Evolutionary conservation across 2,329 filamentous ascomycete genomes (phyloP).

Genomic region (Aaosphaeria pasadenensis): DNA sequence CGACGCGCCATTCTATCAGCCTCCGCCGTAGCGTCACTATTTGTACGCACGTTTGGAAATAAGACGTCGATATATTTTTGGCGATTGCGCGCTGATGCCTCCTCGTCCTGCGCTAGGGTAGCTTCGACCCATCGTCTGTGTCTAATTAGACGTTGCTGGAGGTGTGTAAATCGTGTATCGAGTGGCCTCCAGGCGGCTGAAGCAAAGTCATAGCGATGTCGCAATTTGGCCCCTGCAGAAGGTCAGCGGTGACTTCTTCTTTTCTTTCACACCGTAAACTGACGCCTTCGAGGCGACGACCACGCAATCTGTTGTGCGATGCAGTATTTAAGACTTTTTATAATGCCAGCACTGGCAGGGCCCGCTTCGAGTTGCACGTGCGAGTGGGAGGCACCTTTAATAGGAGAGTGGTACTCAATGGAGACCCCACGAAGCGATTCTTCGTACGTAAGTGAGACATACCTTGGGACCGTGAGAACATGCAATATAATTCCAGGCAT

Average conservation of each 20-base stretch:
- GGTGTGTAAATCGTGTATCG: conserved; percentile 25
- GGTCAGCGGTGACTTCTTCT: conserved; percentile 12
- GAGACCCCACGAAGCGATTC: neutral
- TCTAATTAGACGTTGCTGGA: conserved; percentile 17
- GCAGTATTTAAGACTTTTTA: neutral
- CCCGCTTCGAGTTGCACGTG: too few relatives aligned
- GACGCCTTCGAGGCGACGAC: conserved; percentile 6
- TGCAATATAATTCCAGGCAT: conserved; percentile 20
- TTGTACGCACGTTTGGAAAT: conserved; percentile 6
- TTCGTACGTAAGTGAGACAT: conserved; percentile 13
- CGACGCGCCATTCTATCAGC: conserved; percentile 20
- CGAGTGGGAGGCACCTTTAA: too few relatives aligned
- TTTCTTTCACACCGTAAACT: neutral
- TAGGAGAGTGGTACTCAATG: too few relatives aligned
- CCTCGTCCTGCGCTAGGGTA: conserved; percentile 12
- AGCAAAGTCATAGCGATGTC: conserved; percentile 10
- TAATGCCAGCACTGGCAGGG: too few relatives aligned
- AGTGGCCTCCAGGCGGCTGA: conserved; percentile 23
- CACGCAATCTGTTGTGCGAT: conserved; percentile 8
- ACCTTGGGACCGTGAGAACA: conserved; percentile 25
- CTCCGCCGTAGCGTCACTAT: conserved; percentile 7
- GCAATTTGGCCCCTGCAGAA: conserved; percentile 16
- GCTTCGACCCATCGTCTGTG: conserved; percentile 25
- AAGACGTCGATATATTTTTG: conserved; percentile 19
- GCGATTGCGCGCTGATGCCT: conserved; percentile 14